Conservation (phyloP, 768 basidiomycete genomes). For the Pilatotrama ljubarskyi region DNA sequence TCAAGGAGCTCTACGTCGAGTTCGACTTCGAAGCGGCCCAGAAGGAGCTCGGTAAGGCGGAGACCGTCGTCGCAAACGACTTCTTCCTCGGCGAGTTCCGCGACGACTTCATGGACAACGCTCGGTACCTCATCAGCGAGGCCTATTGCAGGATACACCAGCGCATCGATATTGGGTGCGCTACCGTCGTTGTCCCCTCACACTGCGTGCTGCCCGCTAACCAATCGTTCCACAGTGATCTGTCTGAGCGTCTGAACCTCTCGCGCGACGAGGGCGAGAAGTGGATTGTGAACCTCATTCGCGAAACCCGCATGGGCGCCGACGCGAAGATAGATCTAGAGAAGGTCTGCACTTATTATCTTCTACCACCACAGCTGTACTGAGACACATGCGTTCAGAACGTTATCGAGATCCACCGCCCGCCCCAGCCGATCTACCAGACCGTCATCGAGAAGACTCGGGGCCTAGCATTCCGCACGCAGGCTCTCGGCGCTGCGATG, state of each 20-base stretch:
- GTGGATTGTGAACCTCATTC: conserved; percentile 99
- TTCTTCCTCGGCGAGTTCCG: conserved; percentile 92
- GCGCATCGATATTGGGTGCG: conserved; percentile 82
- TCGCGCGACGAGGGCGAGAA: conserved; percentile 96
- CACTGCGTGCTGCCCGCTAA: not conserved
- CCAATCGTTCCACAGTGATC: conserved; percentile 53
- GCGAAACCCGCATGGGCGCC: conserved; percentile 94
- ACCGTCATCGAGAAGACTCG: conserved; percentile 94
- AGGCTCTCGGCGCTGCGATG: conserved; percentile 84
- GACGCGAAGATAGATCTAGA: conserved; percentile 98
- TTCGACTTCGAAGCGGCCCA: conserved; percentile 98
- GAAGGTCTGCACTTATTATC: conserved; percentile 53
- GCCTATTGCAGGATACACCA: conserved; percentile 98
- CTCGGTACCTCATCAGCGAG: conserved; percentile 93
- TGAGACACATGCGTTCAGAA: conserved; percentile 57
- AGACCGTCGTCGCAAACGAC: conserved; percentile 83
- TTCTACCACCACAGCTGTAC: not conserved
- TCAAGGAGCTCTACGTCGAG: conserved; percentile 91
- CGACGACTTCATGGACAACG: conserved; percentile 96
- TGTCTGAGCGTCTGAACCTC: conserved; percentile 91
- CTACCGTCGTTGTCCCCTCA: not conserved
- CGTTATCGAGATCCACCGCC: conserved; percentile 92
- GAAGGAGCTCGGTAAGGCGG: conserved; percentile 72
- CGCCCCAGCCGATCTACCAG: conserved; percentile 88
- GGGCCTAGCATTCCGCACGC: conserved; percentile 87